phyloP scores from a whole-genome alignment of 1,284 basidiomycete species.

The Fomitopsis betulina region DNA sequence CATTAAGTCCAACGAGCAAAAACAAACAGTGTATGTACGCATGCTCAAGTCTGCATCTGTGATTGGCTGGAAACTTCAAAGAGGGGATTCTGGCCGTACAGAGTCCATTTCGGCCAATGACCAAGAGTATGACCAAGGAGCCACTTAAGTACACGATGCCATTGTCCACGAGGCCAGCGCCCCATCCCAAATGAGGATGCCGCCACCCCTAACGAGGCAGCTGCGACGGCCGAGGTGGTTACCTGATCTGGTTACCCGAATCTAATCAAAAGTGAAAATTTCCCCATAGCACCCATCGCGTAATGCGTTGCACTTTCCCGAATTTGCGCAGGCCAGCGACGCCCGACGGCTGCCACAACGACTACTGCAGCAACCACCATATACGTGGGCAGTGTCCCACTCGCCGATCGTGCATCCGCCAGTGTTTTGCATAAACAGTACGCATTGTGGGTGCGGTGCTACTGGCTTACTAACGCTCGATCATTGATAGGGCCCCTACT shows the following conservation, averaged over 20 bases:
- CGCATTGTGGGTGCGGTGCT: neutral
- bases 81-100: too few relatives aligned
- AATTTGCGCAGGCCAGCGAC: neutral
- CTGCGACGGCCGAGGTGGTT: neutral
- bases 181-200: neutral
- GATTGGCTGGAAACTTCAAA: too few relatives aligned
- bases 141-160: too few relatives aligned
- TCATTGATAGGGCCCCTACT: neutral
- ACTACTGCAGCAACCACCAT: neutral
- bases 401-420: neutral
- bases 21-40: too few relatives aligned
- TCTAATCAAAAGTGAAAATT: slow-evolving; percentile 1
- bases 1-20: too few relatives aligned
- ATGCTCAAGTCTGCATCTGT: too few relatives aligned
- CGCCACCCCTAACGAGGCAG: neutral
- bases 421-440: neutral
- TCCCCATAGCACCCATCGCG: neutral
- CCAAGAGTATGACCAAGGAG: too few relatives aligned
- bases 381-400: neutral
- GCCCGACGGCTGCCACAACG: neutral
- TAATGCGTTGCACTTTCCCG: neutral
- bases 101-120: too few relatives aligned
- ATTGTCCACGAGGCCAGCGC: neutral
- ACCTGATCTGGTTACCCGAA: neutral
- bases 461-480: neutral